phyloP scores from a whole-genome alignment of 208 protist species.

The Jaenimonas drosophilae region DNA sequence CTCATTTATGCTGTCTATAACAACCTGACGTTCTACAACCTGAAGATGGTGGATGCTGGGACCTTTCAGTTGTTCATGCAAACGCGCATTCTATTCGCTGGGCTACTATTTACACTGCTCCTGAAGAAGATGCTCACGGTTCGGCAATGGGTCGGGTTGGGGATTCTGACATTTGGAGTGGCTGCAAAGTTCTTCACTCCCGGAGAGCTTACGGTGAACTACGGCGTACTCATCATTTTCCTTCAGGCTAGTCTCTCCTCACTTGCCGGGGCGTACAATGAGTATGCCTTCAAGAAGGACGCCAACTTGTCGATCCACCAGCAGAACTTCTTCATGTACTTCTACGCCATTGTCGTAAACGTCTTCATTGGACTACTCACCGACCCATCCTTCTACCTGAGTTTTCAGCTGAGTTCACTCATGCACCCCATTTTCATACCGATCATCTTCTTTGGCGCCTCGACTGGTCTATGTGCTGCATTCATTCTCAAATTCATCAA shows the following conservation, averaged over 20 bases:
- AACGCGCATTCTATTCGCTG: conserved; percentile 53
- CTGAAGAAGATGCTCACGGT: conserved; percentile 1
- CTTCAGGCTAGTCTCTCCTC: conserved; percentile 48
- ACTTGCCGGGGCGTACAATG: conserved; percentile 62
- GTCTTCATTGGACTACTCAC: conserved; percentile 28
- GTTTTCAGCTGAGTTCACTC: background rate
- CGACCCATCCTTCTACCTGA: conserved; percentile 12
- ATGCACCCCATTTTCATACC: conserved; percentile 13
- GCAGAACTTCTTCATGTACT: conserved; percentile 83
- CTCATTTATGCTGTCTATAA: conserved; percentile 78
- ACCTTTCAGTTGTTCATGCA: conserved; percentile 81
- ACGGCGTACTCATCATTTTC: conserved; percentile 6
- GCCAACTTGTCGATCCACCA: conserved; percentile 39
- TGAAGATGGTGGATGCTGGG: conserved; percentile 38
- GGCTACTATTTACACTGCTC: conserved; percentile 24
- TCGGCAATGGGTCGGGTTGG: conserved; percentile 13
- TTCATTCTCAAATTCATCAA: conserved; percentile 81
- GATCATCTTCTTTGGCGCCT: conserved; percentile 35
- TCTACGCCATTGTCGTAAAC: conserved; percentile 63
- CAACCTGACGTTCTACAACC: conserved; percentile 71
- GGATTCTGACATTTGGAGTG: background rate
- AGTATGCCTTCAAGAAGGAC: conserved; percentile 62
- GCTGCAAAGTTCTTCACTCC: background rate
- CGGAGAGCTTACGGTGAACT: background rate
- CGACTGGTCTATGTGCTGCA: conserved; percentile 34